Evolutionary conservation across 805 yeast genomes (phyloP), one percentile per base, ranked within the genome.

Genomic region (Kazachstania martiniae): DNA sequence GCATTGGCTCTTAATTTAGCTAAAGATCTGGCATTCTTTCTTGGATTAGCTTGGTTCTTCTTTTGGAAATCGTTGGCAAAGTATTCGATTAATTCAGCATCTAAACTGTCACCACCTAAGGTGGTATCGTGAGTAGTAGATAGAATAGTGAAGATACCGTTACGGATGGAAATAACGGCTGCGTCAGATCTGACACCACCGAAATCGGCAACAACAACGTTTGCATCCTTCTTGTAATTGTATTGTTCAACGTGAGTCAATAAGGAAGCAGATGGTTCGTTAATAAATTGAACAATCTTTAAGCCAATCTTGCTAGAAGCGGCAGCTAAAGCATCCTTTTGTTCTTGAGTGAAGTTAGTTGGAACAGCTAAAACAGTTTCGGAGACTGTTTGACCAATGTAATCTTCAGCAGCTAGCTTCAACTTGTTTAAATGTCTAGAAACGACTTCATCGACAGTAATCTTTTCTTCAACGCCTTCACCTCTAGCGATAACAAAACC

Each of bases 121-220:
- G 72, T 75, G 47, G 66, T 66, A 57, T 83, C 81, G 53, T 86
- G 94, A 37, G 75, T 74, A 43, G 95, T 84, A 38, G 94, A 79
- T 47, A 91, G 68, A 29, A 85, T 67, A 35, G 98, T 89, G 63
- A 83, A 70, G 45, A 91, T 73, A 51, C 98, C 98, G 42, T 95
- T 95, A 66, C 96, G 77, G 33, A 79, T 82, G 25, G 96, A 77
- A 49, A 91, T 66, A 32, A 91, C 87, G 38, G 97, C 95, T 40
- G 87, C 95, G 56, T 91, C 97, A 26, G 94, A 78, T 63, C 97
- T 74, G 47, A 86, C 70, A 54, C 95, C 96, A 58, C 98, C 98
- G 51, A 91, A 83, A 61, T 91, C 98, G 34, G 94, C 93, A 46
- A 91, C 95, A 31, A 85, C 93, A 24, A 54, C 54, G 31, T 50